phyloP scores from a whole-genome alignment of 2,329 filamentous ascomycete genomes.

The Aspergillus persii region DNA sequence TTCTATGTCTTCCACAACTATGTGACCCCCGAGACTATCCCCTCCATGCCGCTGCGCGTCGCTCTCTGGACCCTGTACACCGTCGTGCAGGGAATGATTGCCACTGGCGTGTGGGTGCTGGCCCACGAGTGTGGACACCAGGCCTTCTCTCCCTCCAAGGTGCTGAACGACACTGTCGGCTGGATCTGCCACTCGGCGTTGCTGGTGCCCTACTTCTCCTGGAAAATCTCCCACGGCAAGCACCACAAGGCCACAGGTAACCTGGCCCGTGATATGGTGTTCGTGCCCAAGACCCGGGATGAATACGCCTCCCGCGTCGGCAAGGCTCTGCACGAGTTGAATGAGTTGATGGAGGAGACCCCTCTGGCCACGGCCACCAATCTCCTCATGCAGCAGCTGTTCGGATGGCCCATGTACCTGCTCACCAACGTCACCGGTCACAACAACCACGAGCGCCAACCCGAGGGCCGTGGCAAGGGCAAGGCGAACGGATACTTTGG shows the following conservation, averaged over 20 bases:
- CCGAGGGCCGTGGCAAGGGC: constrained; percentile 88
- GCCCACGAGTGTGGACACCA: constrained; percentile 98
- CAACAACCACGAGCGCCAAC: constrained; percentile 87
- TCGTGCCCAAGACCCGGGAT: constrained; percentile 88
- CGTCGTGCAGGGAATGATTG: constrained; percentile 85
- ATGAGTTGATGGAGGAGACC: constrained; percentile 91
- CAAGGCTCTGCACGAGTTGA: constrained; percentile 73
- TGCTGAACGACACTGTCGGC: constrained; percentile 86
- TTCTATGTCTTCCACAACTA: constrained; percentile 89
- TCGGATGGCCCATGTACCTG: constrained; percentile 92
- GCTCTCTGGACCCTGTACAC: constrained; percentile 68
- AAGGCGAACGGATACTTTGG: constrained; percentile 78
- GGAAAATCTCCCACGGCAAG: constrained; percentile 99
- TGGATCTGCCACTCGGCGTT: constrained; percentile 87
- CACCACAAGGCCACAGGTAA: constrained; percentile 99
- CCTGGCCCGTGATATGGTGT: constrained; percentile 98
- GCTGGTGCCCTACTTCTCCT: constrained; percentile 96
- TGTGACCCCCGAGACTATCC: constrained; percentile 79
- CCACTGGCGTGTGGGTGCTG: constrained; percentile 91
- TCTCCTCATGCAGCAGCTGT: constrained; percentile 79
- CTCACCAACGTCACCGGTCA: constrained; percentile 91
- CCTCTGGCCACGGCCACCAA: constrained; percentile 74
- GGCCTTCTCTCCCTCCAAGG: constrained; percentile 89
- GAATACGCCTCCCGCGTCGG: constrained; percentile 74
- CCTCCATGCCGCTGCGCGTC: constrained; percentile 65